Base-by-base conservation (phyloP, 345 rosid species). In the Aegle marmelos region DNA sequence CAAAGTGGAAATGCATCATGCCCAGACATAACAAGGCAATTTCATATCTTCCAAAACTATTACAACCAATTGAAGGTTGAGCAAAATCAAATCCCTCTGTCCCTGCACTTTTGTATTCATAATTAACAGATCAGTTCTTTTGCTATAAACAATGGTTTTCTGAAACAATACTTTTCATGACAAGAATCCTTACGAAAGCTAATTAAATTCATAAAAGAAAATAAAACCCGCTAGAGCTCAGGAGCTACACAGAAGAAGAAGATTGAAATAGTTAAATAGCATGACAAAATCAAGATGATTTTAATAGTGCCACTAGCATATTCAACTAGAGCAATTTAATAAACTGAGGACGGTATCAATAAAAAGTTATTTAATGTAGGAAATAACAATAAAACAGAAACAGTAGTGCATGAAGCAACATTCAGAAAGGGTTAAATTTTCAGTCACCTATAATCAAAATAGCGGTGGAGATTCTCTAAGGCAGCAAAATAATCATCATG, bases 1-100 rank as follows among this genome's bases (percentile, higher is more conserved):
- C 99, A 83, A 92, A 91, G 88, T 91, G 96, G 81, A 90, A 92
- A 85, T 96, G 98, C 95, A 92, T 83, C 97, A 94, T 90, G 81
- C 98, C 99, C 79, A 91, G 77, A 88, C 93, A 94, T 79, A 96
- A 85, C 83, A 91, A 86, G 76, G 89, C 97, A 85, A 90, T 86
- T 88, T 92, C 97, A 73, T 87, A 92, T 84, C 98, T 88, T 86
- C 91, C 98, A 54, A 79, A 78, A 80, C 78, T 82, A 84, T 82
- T 90, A 62, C 84, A 86, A 28, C 83, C 91, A 79, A 87, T 75
- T 78, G 94, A 83, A 78, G 91, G 79, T 39, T 90, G 85, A 82
- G 83, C 86, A 79, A 86, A 84, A 81, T 96, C 99, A 82, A 89
- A 84, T 88, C 97, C 98, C 88, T 94, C 99, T 33, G 81, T 85